Evolutionary conservation across 371 early-diverging fungal species (phyloP).

Genomic region (Syncephalastrum monosporum): DNA sequence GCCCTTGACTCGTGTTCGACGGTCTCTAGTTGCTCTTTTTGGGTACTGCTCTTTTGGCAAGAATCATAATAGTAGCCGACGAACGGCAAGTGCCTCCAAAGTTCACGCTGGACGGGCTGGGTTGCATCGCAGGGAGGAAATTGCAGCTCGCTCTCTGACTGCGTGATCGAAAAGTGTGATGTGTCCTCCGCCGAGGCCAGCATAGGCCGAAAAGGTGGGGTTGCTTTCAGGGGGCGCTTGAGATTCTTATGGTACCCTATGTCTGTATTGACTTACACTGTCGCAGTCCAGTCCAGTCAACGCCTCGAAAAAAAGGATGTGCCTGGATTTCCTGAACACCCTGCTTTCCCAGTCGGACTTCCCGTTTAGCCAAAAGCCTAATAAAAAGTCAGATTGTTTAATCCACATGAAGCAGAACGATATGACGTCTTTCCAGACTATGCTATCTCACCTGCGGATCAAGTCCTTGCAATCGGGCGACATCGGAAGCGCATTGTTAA

Average conservation of each 20-base stretch:
- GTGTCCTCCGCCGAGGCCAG: slow-evolving; percentile 83
- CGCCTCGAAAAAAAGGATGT: slow-evolving; percentile 83
- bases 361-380: slow-evolving; percentile 75
- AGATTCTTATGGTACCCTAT: background rate
- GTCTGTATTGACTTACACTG: slow-evolving; percentile 26
- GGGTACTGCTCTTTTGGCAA: no score
- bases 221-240: slow-evolving; percentile 25
- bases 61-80: slow-evolving; percentile 77
- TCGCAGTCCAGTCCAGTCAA: slow-evolving; percentile 72
- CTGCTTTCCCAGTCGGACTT: slow-evolving; percentile 71
- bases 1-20: no score
- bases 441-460: slow-evolving; percentile 56
- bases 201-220: slow-evolving; percentile 83
- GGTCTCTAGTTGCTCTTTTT: no score
- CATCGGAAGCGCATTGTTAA: slow-evolving; percentile 62
- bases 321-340: slow-evolving; percentile 72
- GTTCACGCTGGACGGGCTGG: slow-evolving; percentile 29
- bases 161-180: slow-evolving; percentile 78
- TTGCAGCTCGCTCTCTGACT: slow-evolving; percentile 29
- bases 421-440: background rate
- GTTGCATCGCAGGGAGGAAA: slow-evolving; percentile 25
- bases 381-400: background rate
- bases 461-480: slow-evolving; percentile 81
- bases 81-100: slow-evolving; percentile 78
- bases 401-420: slow-evolving; percentile 1